phyloP scores from a whole-genome alignment of 306 rosid genomes.

The Cicer yamashitae region DNA sequence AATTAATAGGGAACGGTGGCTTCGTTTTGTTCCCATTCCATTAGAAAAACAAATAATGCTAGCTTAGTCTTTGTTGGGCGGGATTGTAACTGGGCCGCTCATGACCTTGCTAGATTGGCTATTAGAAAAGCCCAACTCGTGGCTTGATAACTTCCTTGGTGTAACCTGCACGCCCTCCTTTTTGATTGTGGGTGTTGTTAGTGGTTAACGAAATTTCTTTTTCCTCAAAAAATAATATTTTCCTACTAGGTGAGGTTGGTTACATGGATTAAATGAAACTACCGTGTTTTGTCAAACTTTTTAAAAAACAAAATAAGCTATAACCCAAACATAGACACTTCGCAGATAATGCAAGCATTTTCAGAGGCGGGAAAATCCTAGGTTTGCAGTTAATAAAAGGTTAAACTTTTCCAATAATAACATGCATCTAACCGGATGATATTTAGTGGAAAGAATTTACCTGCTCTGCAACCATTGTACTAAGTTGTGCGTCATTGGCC shows the following conservation, averaged over 20 bases:
- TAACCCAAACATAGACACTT: constrained; percentile 10
- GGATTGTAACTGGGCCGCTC: no score
- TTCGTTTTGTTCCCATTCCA: no score
- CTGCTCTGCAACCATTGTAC: constrained; percentile 99
- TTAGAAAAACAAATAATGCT: no score
- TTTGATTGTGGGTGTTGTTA: no score
- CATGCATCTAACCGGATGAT: not conserved
- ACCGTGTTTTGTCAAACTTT: not conserved
- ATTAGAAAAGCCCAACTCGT: no score
- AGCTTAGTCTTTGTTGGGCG: no score
- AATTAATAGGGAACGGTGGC: no score
- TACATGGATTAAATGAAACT: constrained; percentile 14
- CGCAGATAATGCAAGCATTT: constrained; percentile 20
- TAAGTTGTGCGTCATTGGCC: constrained; percentile 99
- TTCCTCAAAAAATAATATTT: not conserved
- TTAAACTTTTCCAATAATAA: not conserved
- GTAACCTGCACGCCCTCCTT: no score
- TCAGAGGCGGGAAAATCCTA: not conserved
- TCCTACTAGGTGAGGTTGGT: not conserved
- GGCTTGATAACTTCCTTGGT: no score
- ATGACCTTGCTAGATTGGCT: no score
- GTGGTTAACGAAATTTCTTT: no score
- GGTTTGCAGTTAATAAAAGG: constrained; percentile 21
- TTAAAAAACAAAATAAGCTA: constrained; percentile 20
- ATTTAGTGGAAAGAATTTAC: constrained; percentile 45